These are phyloP conservation scores for Heritiera littoralis DNA, from an alignment of 345 rosid species.

Conservation along the genomic window DNA sequence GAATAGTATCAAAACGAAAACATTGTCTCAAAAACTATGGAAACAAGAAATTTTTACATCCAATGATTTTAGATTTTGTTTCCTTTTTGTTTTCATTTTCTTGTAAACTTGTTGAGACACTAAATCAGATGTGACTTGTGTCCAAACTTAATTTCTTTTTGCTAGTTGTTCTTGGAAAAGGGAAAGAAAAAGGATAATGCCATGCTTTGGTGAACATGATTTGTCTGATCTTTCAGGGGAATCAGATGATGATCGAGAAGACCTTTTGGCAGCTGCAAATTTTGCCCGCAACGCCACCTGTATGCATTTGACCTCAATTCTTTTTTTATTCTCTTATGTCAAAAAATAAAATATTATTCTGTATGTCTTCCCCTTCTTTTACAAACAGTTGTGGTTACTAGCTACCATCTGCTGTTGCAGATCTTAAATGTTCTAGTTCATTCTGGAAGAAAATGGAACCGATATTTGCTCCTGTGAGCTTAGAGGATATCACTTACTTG, in stretches of 20 bases:
- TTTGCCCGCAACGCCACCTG: conserved; percentile 49
- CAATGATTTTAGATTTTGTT: no score
- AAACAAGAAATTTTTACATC: no score
- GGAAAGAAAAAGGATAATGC: not conserved
- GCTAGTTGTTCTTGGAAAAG: not conserved
- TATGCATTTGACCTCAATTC: conserved; percentile 29
- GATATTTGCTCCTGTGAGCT: conserved; percentile 38
- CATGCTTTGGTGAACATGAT: conserved; percentile 11
- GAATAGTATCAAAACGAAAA: no score
- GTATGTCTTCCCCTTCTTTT: not conserved
- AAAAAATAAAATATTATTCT: not conserved
- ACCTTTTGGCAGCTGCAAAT: conserved; percentile 51
- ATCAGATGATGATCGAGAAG: conserved; percentile 57
- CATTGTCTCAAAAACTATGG: no score
- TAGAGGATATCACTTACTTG: conserved; percentile 42
- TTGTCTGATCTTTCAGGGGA: conserved; percentile 39
- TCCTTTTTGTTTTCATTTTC: no score
- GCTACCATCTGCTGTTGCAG: conserved; percentile 32
- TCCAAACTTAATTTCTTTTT: not conserved
- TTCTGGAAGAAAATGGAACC: conserved; percentile 59
- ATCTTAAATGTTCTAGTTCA: conserved; percentile 43
- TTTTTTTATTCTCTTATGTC: not conserved
- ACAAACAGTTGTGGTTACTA: not conserved
- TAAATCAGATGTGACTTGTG: no score
- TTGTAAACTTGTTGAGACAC: no score